Conservation (phyloP, 306 rosid genomes). For the Quercus berberidifolia region DNA sequence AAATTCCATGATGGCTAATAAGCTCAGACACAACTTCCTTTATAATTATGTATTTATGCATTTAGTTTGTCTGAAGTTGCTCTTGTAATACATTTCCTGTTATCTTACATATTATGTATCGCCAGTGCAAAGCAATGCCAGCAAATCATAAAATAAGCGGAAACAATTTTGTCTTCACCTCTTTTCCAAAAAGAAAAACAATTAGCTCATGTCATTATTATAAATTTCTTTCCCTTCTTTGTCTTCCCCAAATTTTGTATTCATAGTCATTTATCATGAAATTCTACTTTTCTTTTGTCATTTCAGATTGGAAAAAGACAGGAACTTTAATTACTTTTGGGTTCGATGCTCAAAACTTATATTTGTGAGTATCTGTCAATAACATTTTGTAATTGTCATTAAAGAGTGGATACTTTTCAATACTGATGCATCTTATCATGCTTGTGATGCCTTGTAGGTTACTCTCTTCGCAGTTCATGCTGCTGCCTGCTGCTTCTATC, state of each 20-base stretch:
- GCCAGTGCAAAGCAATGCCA: not conserved
- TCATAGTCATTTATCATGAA: not conserved
- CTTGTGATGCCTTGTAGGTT: slow-evolving; percentile 50
- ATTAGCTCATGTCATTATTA: not conserved
- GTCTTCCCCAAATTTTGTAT: not conserved
- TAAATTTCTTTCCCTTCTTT: not conserved
- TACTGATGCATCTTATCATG: not conserved
- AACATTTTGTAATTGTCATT: not conserved
- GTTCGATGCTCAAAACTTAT: slow-evolving; percentile 66
- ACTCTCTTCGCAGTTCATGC: slow-evolving; percentile 57
- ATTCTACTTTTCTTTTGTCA: slow-evolving; percentile 3
- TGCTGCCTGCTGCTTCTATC: slow-evolving; percentile 60
- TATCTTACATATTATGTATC: not conserved
- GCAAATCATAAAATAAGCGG: not conserved
- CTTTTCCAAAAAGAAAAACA: not conserved
- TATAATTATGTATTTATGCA: not conserved
- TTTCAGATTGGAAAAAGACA: slow-evolving; percentile 79
- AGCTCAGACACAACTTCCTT: not conserved
- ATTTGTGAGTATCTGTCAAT: slow-evolving; percentile 51
- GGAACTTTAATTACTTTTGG: slow-evolving; percentile 61
- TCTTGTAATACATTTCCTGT: not conserved
- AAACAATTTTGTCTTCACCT: not conserved
- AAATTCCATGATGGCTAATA: not conserved
- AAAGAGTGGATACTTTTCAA: not conserved
- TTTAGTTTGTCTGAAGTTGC: not conserved